phyloP scores from a whole-genome alignment of 1,139 yeast genomes.

The Diutina sp. region DNA sequence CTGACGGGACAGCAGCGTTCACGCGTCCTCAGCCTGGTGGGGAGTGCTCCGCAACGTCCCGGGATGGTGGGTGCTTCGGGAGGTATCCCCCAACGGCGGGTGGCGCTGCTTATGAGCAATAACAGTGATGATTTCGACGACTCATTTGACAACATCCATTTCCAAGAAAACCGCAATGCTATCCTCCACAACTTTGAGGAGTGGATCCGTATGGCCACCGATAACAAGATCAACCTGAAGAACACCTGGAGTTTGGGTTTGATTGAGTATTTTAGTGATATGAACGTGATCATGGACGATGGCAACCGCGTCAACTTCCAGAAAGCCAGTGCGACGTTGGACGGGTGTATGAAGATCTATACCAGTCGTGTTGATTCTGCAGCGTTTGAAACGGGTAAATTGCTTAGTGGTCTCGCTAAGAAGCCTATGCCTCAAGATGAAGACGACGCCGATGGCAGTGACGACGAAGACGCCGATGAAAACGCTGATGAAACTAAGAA shows the following conservation, averaged over 20 bases:
- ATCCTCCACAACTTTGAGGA: constrained; percentile 63
- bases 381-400: constrained; percentile 78
- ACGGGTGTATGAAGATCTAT: constrained; percentile 78
- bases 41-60: not conserved
- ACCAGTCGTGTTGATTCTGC: constrained; percentile 85
- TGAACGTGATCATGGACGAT: constrained; percentile 46
- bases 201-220: constrained; percentile 85
- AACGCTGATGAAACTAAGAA: constrained; percentile 11
- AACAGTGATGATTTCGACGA: not conserved
- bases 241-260: constrained; percentile 47
- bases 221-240: constrained; percentile 58
- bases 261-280: constrained; percentile 75
- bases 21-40: not conserved
- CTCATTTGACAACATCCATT: constrained; percentile 14
- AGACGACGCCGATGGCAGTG: constrained; percentile 10
- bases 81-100: not conserved
- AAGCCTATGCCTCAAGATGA: constrained; percentile 8
- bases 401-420: constrained; percentile 55
- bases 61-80: not conserved
- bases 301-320: constrained; percentile 54
- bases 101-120: not conserved
- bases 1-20: not conserved
- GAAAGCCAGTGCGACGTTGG: constrained; percentile 67
- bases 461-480: constrained; percentile 7
- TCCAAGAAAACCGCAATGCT: constrained; percentile 31